Evolutionary conservation across 768 basidiomycete species (phyloP).

Genomic region (Lentinula sp.): DNA sequence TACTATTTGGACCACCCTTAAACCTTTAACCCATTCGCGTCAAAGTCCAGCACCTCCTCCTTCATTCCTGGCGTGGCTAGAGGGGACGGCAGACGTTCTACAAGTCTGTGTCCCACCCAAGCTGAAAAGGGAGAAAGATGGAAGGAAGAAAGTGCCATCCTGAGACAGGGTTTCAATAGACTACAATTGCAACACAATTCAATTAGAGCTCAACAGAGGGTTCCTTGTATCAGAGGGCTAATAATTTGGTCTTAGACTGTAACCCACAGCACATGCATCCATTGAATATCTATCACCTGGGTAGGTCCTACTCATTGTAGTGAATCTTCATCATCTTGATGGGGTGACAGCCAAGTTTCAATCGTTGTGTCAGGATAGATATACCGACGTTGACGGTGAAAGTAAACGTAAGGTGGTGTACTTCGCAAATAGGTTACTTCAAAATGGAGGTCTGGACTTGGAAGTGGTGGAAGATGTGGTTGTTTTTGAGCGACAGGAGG

Average conservation of each 20-base stretch:
- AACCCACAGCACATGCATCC: slow-evolving; percentile 2
- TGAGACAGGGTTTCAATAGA: background rate
- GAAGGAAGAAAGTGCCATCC: background rate
- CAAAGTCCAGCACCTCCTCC: background rate
- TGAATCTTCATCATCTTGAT: background rate
- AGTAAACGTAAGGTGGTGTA: slow-evolving; percentile 44
- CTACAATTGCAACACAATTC: background rate
- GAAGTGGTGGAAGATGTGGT: slow-evolving; percentile 49
- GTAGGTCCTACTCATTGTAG: background rate
- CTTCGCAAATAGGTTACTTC: slow-evolving; percentile 66
- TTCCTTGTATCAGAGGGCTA: slow-evolving; percentile 3
- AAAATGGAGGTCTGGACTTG: slow-evolving; percentile 75
- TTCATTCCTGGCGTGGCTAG: background rate
- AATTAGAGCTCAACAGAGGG: background rate
- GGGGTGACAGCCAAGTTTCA: too few relatives aligned
- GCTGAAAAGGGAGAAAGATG: slow-evolving; percentile 3
- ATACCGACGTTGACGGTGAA: slow-evolving; percentile 18
- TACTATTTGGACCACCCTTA: background rate
- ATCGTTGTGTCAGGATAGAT: background rate
- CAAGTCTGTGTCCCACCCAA: background rate
- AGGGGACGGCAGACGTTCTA: background rate
- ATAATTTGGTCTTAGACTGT: slow-evolving; percentile 1
- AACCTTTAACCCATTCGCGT: background rate
- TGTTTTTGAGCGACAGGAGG: slow-evolving; percentile 5
- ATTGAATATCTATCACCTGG: background rate